A percentile compares a stretch with the other conserved stretches of the same genome.
phyloP scores from a whole-genome alignment of 345 rosid species.

The Eucalyptus leucophloia region DNA sequence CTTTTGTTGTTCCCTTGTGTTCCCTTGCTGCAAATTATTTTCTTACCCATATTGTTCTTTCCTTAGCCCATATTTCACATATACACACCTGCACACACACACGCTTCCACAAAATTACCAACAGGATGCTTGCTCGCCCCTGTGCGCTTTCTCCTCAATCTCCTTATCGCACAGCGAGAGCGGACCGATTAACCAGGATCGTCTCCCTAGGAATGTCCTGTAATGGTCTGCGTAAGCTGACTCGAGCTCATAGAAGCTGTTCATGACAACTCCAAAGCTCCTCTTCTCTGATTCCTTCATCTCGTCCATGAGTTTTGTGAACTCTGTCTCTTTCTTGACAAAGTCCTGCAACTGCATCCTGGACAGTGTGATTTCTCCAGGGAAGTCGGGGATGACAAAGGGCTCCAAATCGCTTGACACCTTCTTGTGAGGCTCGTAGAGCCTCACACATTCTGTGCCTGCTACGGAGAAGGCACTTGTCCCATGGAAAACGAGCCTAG shows the following conservation, averaged over 20 bases:
- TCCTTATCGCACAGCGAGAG: slow-evolving; percentile 14
- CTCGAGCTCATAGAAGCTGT: slow-evolving; percentile 18
- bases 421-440: not conserved
- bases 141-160: slow-evolving; percentile 4
- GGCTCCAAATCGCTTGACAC: not conserved
- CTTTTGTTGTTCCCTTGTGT: too few species aligned
- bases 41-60: too few species aligned
- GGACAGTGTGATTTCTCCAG: not conserved
- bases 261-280: not conserved
- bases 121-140: slow-evolving; percentile 5
- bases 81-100: too few species aligned
- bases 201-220: slow-evolving; percentile 20
- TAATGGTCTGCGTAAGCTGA: slow-evolving; percentile 28
- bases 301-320: not conserved
- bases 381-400: not conserved
- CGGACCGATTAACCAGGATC: slow-evolving; percentile 56
- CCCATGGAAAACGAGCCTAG: slow-evolving; percentile 19
- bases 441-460: not conserved
- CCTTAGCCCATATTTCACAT: too few species aligned
- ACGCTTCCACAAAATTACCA: too few species aligned
- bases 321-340: not conserved
- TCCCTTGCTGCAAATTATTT: too few species aligned
- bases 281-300: not conserved
- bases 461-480: not conserved
- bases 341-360: not conserved